These are phyloP conservation scores for Trichosporon coremiiforme DNA, from an alignment of 1,284 basidiomycete species.

Conservation along the genomic window DNA sequence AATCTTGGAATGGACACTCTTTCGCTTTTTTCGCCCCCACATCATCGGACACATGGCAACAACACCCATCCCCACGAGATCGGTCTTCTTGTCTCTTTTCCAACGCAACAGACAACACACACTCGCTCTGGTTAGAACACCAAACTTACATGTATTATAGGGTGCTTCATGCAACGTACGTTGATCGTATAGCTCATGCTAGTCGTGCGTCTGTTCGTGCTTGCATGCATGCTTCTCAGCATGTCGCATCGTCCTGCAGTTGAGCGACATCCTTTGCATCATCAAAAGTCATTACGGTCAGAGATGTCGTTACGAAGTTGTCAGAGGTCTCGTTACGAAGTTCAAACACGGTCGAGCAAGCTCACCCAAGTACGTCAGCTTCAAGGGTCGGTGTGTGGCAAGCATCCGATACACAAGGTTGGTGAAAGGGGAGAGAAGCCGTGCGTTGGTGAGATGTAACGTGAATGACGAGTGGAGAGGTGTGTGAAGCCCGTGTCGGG, in stretches of 20 bases:
- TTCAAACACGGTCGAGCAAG: no score
- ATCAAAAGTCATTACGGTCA: no score
- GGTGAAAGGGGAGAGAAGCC: background rate
- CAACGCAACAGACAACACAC: slow-evolving; percentile 1
- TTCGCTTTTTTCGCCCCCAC: background rate
- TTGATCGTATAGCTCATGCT: background rate
- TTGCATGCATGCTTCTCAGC: background rate
- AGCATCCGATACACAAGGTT: background rate
- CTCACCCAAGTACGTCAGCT: background rate
- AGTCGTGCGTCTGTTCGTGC: background rate
- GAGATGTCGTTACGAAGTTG: no score
- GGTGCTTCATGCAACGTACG: slow-evolving; percentile 10
- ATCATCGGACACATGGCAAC: background rate
- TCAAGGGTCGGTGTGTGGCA: background rate
- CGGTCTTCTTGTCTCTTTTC: background rate
- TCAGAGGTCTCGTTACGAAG: no score
- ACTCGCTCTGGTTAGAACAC: background rate
- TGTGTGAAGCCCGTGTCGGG: background rate
- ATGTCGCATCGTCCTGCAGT: background rate
- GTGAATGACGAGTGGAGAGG: background rate
- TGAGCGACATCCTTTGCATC: no score
- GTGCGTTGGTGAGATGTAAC: background rate
- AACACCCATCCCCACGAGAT: background rate
- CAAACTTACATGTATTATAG: slow-evolving; percentile 14
- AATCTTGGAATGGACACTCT: slow-evolving; percentile 18